phyloP scores from a whole-genome alignment of 164 flowering plant species.

The Tetrastigma voinierianum region DNA sequence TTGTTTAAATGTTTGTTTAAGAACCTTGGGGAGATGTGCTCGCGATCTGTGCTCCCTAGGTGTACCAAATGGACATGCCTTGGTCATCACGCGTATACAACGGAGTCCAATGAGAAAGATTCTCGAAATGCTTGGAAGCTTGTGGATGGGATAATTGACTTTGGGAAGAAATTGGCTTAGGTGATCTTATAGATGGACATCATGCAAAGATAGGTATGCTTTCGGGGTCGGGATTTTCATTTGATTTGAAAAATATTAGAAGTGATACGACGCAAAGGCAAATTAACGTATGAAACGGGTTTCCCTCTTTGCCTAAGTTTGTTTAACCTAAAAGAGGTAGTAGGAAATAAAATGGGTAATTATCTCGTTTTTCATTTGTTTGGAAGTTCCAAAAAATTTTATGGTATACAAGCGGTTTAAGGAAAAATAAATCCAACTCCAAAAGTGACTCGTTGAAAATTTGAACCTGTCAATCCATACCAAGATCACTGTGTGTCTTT shows the following conservation, averaged over 20 bases:
- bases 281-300: neutral
- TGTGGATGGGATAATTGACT: constrained; percentile 99
- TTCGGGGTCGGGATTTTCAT: neutral
- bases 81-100: constrained; percentile 98
- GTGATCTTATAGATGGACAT: constrained; percentile 91
- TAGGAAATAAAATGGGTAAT: too few species aligned
- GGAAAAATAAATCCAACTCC: too few species aligned
- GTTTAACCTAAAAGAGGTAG: too few species aligned
- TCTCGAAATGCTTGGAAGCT: constrained; percentile 89
- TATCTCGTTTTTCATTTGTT: too few species aligned
- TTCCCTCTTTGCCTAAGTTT: neutral
- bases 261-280: neutral
- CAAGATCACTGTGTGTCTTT: too few species aligned
- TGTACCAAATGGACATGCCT: constrained; percentile 99
- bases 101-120: constrained; percentile 58
- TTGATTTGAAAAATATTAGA: neutral
- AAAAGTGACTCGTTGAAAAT: too few species aligned
- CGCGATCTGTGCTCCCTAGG: constrained; percentile 95
- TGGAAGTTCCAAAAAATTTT: too few species aligned
- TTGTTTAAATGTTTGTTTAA: constrained; percentile 23
- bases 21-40: constrained; percentile 97
- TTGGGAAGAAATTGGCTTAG: constrained; percentile 97
- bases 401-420: too few species aligned
- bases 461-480: too few species aligned
- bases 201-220: constrained; percentile 94